These are phyloP conservation scores for Copromyces sp. DNA, from an alignment of 495 filamentous ascomycete species.

Conservation along the genomic window DNA sequence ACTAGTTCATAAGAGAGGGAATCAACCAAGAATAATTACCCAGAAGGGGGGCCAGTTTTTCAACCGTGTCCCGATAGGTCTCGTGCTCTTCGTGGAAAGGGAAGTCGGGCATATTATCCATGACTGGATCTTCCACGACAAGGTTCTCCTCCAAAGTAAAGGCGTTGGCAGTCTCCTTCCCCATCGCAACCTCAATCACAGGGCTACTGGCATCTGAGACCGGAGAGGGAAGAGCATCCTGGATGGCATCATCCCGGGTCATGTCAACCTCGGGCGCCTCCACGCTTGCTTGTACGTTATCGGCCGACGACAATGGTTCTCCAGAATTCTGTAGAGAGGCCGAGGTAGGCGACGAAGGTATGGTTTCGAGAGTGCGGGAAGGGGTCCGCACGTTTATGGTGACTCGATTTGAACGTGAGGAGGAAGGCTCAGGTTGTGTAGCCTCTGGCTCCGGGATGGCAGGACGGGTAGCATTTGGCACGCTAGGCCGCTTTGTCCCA, in stretches of 20 bases:
- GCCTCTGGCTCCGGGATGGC: conserved; percentile 27
- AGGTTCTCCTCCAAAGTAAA: conserved; percentile 9
- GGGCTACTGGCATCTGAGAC: conserved; percentile 30
- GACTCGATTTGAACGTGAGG: conserved; percentile 37
- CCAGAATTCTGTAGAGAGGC: conserved; percentile 24
- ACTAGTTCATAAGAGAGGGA: not conserved
- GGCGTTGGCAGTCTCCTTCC: conserved; percentile 23
- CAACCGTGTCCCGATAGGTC: conserved; percentile 27
- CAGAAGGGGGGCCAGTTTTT: conserved; percentile 12
- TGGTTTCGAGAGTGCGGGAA: conserved; percentile 25
- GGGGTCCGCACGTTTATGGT: conserved; percentile 44
- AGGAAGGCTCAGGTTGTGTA: conserved; percentile 16
- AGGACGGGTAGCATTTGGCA: conserved; percentile 14
- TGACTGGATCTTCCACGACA: conserved; percentile 7
- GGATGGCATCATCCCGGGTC: conserved; percentile 12
- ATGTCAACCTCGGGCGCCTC: conserved; percentile 33
- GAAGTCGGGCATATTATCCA: conserved; percentile 25
- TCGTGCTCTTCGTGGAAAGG: conserved; percentile 32
- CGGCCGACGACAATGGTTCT: conserved; percentile 6
- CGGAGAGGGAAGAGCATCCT: conserved; percentile 26
- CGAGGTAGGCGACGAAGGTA: conserved; percentile 37
- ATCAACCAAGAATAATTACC: not conserved
- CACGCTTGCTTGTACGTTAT: conserved; percentile 29
- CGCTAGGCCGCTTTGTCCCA: conserved; percentile 26
- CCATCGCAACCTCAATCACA: conserved; percentile 21